These are phyloP conservation scores for Lagerstroemia speciosa DNA, from an alignment of 345 rosid species.

Conservation along the genomic window DNA sequence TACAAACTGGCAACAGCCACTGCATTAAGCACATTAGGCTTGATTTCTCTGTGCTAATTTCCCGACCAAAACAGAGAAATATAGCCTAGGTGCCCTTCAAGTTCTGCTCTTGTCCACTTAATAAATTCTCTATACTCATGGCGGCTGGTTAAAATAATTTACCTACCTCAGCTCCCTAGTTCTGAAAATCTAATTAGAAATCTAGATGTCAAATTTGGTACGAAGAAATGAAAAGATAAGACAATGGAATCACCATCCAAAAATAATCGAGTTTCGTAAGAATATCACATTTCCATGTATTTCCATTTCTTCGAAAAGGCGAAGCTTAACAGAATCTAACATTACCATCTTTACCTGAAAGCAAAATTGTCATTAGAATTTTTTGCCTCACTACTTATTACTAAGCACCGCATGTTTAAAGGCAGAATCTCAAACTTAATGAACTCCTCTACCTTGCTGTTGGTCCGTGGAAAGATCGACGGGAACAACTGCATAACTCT, in stretches of 20 bases:
- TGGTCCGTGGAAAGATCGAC: slow-evolving; percentile 68
- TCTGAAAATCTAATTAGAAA: neutral
- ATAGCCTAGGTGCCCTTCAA: neutral
- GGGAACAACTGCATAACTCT: slow-evolving; percentile 83
- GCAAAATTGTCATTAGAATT: too few species aligned
- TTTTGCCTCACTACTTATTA: too few species aligned
- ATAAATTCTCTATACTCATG: neutral
- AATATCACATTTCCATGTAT: neutral
- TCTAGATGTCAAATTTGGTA: neutral
- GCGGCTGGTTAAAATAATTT: neutral
- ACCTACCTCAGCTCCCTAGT: neutral
- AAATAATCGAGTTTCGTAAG: neutral
- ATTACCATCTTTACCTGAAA: too few species aligned
- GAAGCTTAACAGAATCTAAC: neutral
- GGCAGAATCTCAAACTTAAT: neutral
- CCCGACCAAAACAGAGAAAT: neutral
- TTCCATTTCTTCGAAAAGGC: neutral
- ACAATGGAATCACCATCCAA: neutral
- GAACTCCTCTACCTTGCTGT: slow-evolving; percentile 53
- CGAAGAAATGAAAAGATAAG: neutral
- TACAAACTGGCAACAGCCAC: neutral
- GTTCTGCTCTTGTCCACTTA: neutral
- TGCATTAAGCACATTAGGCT: neutral
- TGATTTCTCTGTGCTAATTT: neutral
- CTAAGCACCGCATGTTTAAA: neutral